These are phyloP conservation scores for Periconia macrospinosa DNA, from an alignment of 2,329 filamentous ascomycete species.

Conservation along the genomic window DNA sequence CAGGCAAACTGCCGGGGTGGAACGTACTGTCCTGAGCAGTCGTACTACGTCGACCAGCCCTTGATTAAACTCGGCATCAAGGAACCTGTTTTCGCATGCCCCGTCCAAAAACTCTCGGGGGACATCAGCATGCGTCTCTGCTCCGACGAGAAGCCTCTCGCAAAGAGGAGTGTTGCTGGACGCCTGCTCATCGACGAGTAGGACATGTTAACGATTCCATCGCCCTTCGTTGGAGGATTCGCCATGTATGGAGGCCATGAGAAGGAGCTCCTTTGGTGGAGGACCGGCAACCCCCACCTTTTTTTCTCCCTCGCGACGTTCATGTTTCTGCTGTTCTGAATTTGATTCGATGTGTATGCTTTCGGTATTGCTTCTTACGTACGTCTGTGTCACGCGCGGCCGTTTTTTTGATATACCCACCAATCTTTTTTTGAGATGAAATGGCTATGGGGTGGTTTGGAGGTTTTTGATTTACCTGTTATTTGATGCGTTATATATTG, in stretches of 20 bases:
- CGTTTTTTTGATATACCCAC: neutral
- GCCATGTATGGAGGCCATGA: too few species aligned
- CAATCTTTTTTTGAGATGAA: neutral
- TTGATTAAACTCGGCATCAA: constrained; percentile 20
- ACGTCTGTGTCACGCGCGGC: neutral
- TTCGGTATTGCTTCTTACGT: too few species aligned
- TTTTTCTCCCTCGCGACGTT: too few species aligned
- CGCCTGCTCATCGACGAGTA: constrained; percentile 1
- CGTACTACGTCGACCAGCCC: constrained; percentile 28
- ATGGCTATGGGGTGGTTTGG: neutral
- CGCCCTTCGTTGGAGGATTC: neutral
- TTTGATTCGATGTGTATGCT: too few species aligned
- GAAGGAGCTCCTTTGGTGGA: too few species aligned
- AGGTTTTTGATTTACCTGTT: neutral
- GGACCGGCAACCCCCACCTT: too few species aligned
- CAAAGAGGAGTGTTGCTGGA: constrained; percentile 31
- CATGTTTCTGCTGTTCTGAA: too few species aligned
- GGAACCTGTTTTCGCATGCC: constrained; percentile 28
- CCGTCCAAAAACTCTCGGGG: constrained; percentile 14
- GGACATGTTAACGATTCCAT: neutral
- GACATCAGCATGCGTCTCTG: constrained; percentile 27
- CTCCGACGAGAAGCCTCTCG: constrained; percentile 13
- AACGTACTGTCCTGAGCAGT: constrained; percentile 25
- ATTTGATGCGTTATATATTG: neutral
- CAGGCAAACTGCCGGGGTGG: constrained; percentile 17